These are phyloP conservation scores for Penicillium sp. DNA, from an alignment of 2,329 filamentous ascomycete species.

Conservation along the genomic window DNA sequence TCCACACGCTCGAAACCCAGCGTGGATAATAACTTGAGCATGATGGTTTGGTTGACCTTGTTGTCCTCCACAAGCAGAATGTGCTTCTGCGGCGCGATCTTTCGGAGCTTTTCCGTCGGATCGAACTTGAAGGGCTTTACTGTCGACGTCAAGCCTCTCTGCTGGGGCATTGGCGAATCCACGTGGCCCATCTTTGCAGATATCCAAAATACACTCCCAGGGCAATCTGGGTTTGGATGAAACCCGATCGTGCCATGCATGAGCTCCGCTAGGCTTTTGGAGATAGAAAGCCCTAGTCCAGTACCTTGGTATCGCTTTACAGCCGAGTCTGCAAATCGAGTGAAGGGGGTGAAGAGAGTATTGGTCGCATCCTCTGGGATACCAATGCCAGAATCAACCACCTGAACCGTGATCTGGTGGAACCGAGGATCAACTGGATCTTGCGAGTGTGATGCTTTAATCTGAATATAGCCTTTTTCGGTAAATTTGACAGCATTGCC, in stretches of 20 bases:
- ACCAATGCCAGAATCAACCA: conserved; percentile 57
- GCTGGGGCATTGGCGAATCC: conserved; percentile 30
- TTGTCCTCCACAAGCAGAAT: conserved; percentile 46
- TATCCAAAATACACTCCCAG: conserved; percentile 56
- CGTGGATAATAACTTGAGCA: conserved; percentile 38
- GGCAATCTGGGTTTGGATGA: conserved; percentile 44
- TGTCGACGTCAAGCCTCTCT: conserved; percentile 22
- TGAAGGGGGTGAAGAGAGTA: conserved; percentile 58
- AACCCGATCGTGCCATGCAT: conserved; percentile 57
- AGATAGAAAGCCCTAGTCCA: conserved; percentile 58
- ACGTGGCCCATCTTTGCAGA: conserved; percentile 45
- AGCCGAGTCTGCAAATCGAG: conserved; percentile 55
- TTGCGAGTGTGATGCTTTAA: conserved; percentile 42
- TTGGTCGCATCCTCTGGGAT: conserved; percentile 47
- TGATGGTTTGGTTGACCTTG: conserved; percentile 44
- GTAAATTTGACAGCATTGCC: conserved; percentile 65
- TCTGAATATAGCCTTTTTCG: conserved; percentile 53
- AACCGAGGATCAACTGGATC: conserved; percentile 42
- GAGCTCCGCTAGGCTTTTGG: conserved; percentile 56
- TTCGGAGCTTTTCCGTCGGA: conserved; percentile 32
- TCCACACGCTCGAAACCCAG: conserved; percentile 46
- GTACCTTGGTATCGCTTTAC: conserved; percentile 57
- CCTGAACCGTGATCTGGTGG: conserved; percentile 53
- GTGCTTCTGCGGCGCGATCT: conserved; percentile 43
- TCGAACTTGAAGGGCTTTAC: conserved; percentile 8